Conservation (phyloP, 2,329 filamentous ascomycete species). For the Trichoderma sp. region DNA sequence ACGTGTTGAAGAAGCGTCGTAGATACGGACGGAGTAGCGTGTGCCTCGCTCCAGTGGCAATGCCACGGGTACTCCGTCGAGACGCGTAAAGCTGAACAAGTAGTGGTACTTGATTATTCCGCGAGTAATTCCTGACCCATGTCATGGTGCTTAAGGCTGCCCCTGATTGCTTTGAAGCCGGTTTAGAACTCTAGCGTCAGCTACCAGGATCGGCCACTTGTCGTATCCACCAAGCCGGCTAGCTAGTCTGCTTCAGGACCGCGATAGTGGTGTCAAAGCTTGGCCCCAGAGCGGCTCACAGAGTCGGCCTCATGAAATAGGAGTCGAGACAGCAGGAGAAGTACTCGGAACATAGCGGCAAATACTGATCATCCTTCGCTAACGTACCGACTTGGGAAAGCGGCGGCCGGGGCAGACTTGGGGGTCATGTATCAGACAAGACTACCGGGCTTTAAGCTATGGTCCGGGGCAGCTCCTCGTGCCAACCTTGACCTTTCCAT, state of each 20-base stretch:
- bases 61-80: neutral
- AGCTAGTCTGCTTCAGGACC: slow-evolving; percentile 14
- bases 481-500: slow-evolving; percentile 15
- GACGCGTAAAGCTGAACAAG: slow-evolving; percentile 10
- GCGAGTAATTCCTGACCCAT: neutral
- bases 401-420: slow-evolving; percentile 4
- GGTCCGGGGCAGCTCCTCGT: slow-evolving; percentile 1
- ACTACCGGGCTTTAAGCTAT: slow-evolving; percentile 10
- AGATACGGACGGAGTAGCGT: neutral
- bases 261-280: slow-evolving; percentile 1
- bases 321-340: neutral
- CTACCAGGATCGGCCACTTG: slow-evolving; percentile 5
- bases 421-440: slow-evolving; percentile 11
- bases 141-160: neutral
- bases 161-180: slow-evolving; percentile 9
- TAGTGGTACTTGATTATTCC: slow-evolving; percentile 6
- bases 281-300: neutral
- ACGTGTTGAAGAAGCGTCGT: slow-evolving; percentile 4
- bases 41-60: neutral
- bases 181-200: slow-evolving; percentile 1
- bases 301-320: slow-evolving; percentile 8
- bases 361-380: slow-evolving; percentile 15
- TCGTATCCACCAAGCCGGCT: slow-evolving; percentile 10
- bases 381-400: slow-evolving; percentile 2
- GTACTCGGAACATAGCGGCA: neutral